Evolutionary conservation across 371 early-diverging fungal species (phyloP).

Genomic region (Furculomyces boomerangus): DNA sequence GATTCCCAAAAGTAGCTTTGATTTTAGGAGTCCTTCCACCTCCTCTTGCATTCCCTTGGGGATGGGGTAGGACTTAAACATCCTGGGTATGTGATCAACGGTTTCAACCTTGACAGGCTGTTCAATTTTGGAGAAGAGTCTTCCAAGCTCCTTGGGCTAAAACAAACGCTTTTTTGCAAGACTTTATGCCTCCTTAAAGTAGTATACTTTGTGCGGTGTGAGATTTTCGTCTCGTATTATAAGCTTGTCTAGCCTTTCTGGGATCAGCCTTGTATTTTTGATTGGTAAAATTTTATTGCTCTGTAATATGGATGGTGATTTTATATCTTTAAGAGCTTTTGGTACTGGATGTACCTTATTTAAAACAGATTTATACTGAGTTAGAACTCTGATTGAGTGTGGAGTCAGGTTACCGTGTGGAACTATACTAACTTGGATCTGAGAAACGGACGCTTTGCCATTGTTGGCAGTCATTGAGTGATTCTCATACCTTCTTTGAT

Average conservation of each 20-base stretch:
- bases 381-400: neutral
- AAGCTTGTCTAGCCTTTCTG: slow-evolving; percentile 1
- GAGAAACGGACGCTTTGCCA: neutral
- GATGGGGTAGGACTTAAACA: slow-evolving; percentile 1
- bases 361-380: slow-evolving; percentile 1
- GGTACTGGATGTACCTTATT: slow-evolving; percentile 5
- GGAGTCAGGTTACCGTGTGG: neutral
- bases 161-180: slow-evolving; percentile 6
- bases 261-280: neutral
- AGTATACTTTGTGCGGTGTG: neutral
- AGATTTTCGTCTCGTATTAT: slow-evolving; percentile 3
- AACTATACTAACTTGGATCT: neutral
- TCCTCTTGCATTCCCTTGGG: slow-evolving; percentile 1
- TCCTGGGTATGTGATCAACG: slow-evolving; percentile 4
- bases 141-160: slow-evolving; percentile 1
- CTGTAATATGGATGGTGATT: neutral
- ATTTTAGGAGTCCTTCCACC: slow-evolving; percentile 1
- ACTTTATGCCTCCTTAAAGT: neutral
- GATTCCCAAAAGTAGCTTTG: slow-evolving; percentile 6
- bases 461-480: neutral
- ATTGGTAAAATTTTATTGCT: neutral
- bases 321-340: neutral
- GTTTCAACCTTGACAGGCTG: slow-evolving; percentile 5
- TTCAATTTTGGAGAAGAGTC: slow-evolving; percentile 1
- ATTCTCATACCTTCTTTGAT: neutral